phyloP scores from a whole-genome alignment of 768 basidiomycete genomes.

The Agaricus sinodeliciosus region DNA sequence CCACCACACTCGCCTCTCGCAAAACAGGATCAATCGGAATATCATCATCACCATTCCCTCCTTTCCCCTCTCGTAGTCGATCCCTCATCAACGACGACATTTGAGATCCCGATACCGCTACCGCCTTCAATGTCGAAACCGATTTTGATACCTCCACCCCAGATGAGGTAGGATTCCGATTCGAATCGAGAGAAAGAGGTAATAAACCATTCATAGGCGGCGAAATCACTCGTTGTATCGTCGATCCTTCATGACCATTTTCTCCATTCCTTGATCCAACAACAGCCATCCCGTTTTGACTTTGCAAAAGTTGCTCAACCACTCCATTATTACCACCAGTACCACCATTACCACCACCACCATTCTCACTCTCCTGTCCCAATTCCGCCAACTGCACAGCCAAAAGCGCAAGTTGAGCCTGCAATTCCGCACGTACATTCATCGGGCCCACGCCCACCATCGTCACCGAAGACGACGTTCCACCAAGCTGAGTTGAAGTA shows the following conservation, averaged over 20 bases:
- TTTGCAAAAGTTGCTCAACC: neutral
- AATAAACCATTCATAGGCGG: conserved; percentile 3
- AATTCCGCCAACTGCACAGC: conserved; percentile 70
- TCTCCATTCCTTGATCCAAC: neutral
- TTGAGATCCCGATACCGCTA: neutral
- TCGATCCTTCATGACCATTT: too few species aligned
- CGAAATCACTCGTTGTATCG: neutral
- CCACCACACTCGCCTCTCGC: neutral
- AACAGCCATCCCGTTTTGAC: neutral
- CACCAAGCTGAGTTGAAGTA: too few species aligned
- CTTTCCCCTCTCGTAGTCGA: neutral
- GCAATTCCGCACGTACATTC: conserved; percentile 56
- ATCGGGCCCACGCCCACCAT: neutral
- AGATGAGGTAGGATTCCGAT: neutral
- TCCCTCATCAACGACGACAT: too few species aligned
- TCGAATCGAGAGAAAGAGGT: conserved; percentile 1
- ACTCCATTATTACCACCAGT: neutral
- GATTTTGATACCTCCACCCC: neutral
- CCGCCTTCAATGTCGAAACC: too few species aligned
- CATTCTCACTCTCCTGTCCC: conserved; percentile 30
- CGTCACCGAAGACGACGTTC: neutral
- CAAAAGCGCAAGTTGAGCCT: conserved; percentile 66
- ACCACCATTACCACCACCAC: conserved; percentile 14
- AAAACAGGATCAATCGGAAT: neutral
- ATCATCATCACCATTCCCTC: too few species aligned